These are phyloP conservation scores for Prunus dulcis DNA, from an alignment of 306 rosid genomes.

Conservation along the genomic window DNA sequence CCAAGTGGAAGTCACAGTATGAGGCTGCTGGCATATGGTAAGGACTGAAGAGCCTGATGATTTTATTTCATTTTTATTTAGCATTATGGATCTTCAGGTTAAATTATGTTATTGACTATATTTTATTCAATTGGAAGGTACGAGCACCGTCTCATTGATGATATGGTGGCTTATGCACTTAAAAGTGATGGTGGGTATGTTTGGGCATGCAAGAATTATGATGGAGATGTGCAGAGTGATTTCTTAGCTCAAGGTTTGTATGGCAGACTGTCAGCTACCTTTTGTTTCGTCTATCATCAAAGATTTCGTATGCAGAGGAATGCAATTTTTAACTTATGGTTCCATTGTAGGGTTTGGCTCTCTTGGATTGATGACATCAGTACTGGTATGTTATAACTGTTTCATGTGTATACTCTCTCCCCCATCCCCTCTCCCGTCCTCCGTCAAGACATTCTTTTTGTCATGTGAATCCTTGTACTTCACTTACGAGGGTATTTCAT, in stretches of 20 bases:
- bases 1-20: slow-evolving; percentile 83
- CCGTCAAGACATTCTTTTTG: neutral
- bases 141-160: slow-evolving; percentile 98
- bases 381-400: slow-evolving; percentile 57
- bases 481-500: slow-evolving; percentile 20
- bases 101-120: slow-evolving; percentile 9
- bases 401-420: slow-evolving; percentile 5
- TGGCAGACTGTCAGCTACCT: neutral
- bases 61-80: neutral
- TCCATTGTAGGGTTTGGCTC: slow-evolving; percentile 82
- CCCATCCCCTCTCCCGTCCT: neutral
- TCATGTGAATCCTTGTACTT: neutral
- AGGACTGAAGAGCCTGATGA: slow-evolving; percentile 22
- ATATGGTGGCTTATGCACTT: slow-evolving; percentile 96
- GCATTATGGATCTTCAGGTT: slow-evolving; percentile 9
- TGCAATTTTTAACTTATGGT: slow-evolving; percentile 26
- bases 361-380: slow-evolving; percentile 98
- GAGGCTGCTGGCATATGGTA: slow-evolving; percentile 97
- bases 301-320: neutral
- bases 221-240: slow-evolving; percentile 99
- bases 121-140: slow-evolving; percentile 57
- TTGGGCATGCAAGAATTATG: slow-evolving; percentile 99
- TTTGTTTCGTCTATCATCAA: neutral
- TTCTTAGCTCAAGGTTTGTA: slow-evolving; percentile 94
- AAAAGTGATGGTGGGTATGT: slow-evolving; percentile 99